Conservation (phyloP, 129 eudicot genomes). For the Scalesia atractyloides region DNA sequence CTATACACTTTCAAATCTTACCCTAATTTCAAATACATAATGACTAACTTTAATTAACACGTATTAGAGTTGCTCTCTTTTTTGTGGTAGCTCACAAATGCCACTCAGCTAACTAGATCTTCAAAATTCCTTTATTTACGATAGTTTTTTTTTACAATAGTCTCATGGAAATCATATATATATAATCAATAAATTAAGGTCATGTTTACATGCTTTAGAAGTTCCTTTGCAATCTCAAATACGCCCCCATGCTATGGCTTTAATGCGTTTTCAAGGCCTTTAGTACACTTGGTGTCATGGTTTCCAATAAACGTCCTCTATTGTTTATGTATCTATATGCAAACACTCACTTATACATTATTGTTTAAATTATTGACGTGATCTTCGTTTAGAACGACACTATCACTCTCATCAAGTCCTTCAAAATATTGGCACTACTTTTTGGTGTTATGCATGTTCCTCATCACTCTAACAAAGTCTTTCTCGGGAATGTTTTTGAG, state of each 20-base stretch:
- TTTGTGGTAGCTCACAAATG: neutral
- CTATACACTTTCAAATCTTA: neutral
- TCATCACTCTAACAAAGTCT: neutral
- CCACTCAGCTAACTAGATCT: neutral
- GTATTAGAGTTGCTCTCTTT: neutral
- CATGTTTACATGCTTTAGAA: too few relatives aligned
- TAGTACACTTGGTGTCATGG: neutral
- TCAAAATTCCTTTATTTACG: neutral
- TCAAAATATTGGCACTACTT: too few relatives aligned
- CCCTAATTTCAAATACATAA: neutral
- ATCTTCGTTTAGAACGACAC: neutral
- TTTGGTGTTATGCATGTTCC: neutral
- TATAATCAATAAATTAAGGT: too few relatives aligned
- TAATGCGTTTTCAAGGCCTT: neutral
- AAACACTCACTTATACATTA: neutral
- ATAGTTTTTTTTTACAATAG: too few relatives aligned
- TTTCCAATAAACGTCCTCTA: neutral
- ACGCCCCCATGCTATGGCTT: neutral
- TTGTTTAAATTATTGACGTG: neutral
- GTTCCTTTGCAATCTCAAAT: too few relatives aligned
- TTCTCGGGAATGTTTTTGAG: neutral
- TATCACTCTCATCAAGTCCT: neutral
- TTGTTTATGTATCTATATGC: neutral
- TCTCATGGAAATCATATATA: neutral
- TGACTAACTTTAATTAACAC: neutral